Evolutionary conservation across 1,284 basidiomycete genomes (phyloP), one percentile per base, ranked within the genome.

Genomic region (Fomes fomentarius): DNA sequence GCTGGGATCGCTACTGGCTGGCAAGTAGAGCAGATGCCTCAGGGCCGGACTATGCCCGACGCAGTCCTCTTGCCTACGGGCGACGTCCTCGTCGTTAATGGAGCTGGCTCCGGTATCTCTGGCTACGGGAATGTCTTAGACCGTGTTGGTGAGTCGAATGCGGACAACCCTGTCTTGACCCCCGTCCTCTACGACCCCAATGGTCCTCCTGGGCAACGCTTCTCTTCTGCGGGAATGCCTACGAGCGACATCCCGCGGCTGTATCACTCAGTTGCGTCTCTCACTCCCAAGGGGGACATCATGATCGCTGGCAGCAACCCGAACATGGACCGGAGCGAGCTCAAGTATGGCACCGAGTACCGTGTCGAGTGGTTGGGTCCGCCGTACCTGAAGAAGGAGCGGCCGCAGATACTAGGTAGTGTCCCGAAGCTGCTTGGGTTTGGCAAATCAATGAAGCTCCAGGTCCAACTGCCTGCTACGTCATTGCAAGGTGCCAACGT

Each of bases 241-340:
- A 74, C 78, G 0, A 92, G 88, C 62, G 62, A 75, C 33, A 93
- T 93, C 58, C 86, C 93, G 25, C 76, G 93, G 50, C 68, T 96
- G 68, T 96, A 96, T 68, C 93, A 96, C 63, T 91, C 88, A 12
- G 82, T 87, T 0, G 88, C 89, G 42, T 89, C 85, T 21, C 70
- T 91, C 61, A 86, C 86, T 15, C 89, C 89, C 10, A 72, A 74
- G 42, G 91, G 86, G 7, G 78, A 81, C 46, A 71, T 93, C 49
- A 84, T 92, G 83, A 82, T 94, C 56, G 84, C 89, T 17, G 92
- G 91, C 8, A 90, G 88, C 54, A 94, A 93, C 67, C 92, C 92
- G 15, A 94, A 94, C 68, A 68, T 89, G 52, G 90, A 91, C 68
- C 74, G 88, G 40, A 89, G 85, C 58, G 87, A 84, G 58, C 63